Evolutionary conservation across 176 grass and related monocot species (phyloP).

Genomic region (Aegilops tauschii): DNA sequence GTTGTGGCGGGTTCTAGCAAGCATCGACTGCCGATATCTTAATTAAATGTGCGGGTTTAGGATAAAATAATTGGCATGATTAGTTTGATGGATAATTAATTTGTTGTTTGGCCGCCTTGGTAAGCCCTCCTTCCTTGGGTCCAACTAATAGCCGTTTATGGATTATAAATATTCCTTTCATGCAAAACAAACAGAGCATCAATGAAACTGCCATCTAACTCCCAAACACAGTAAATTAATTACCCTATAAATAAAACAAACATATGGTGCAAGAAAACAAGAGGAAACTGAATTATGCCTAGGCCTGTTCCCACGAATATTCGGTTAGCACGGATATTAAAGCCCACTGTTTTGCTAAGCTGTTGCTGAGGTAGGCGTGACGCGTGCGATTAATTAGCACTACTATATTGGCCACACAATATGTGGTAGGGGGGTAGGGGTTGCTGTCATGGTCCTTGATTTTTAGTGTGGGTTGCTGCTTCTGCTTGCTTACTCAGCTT

Average conservation of each 20-base stretch:
- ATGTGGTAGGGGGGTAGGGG: slow-evolving; percentile 30
- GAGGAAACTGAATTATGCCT: neutral
- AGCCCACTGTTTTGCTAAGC: slow-evolving; percentile 9
- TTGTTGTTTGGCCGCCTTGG: slow-evolving; percentile 26
- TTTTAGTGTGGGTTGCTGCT: slow-evolving; percentile 49
- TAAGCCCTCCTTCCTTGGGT: slow-evolving; percentile 7
- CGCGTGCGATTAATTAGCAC: slow-evolving; percentile 27
- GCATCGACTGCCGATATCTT: slow-evolving; percentile 36
- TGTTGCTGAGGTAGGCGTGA: slow-evolving; percentile 26
- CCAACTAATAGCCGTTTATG: slow-evolving; percentile 18
- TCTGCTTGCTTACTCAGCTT: slow-evolving; percentile 54
- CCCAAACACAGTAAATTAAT: neutral
- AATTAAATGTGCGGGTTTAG: slow-evolving; percentile 18
- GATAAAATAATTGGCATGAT: slow-evolving; percentile 19
- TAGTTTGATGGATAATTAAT: slow-evolving; percentile 33
- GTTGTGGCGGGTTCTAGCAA: slow-evolving; percentile 36
- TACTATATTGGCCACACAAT: slow-evolving; percentile 30
- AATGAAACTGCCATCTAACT: slow-evolving; percentile 1
- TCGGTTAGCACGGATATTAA: neutral
- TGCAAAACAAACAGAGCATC: neutral
- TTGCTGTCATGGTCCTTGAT: slow-evolving; percentile 56
- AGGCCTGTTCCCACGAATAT: neutral
- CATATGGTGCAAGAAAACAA: neutral
- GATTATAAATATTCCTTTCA: neutral
- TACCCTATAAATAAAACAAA: neutral